Conservation (phyloP, 140 eudicot species). For the Anethum foeniculum region DNA sequence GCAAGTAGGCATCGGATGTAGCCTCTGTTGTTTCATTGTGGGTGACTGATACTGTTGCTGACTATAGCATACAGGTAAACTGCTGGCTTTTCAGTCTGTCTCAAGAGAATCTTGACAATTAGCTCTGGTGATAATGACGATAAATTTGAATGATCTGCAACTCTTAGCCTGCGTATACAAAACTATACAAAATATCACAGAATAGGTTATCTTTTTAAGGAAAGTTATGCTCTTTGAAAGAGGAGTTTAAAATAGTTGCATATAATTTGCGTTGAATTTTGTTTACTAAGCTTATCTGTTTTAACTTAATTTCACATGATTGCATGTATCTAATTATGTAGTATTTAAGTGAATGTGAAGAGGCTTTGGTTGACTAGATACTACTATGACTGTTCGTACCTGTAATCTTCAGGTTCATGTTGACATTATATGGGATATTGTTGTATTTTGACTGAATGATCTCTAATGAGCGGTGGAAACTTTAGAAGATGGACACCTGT, state of each 20-base stretch:
- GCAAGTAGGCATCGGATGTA: background rate
- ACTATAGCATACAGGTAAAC: constrained; percentile 5
- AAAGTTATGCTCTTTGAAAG: background rate
- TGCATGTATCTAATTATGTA: background rate
- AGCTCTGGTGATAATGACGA: constrained; percentile 20
- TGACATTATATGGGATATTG: background rate
- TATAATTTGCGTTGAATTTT: background rate
- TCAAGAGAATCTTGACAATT: constrained; percentile 2
- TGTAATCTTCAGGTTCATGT: background rate
- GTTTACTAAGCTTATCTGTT: background rate
- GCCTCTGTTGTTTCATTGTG: constrained; percentile 10
- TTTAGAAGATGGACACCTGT: background rate
- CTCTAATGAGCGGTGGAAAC: background rate
- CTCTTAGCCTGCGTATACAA: constrained; percentile 13
- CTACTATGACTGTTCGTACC: background rate
- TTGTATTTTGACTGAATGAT: background rate
- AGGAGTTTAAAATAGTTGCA: background rate
- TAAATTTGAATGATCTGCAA: constrained; percentile 15
- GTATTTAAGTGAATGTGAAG: background rate
- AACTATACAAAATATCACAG: constrained; percentile 13
- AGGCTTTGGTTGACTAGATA: background rate
- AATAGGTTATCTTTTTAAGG: background rate
- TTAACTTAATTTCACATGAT: background rate
- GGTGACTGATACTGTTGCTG: background rate
- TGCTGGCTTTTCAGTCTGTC: constrained; percentile 6